Base-by-base conservation (phyloP, 306 rosid genomes). In the Abrus precatorius region DNA sequence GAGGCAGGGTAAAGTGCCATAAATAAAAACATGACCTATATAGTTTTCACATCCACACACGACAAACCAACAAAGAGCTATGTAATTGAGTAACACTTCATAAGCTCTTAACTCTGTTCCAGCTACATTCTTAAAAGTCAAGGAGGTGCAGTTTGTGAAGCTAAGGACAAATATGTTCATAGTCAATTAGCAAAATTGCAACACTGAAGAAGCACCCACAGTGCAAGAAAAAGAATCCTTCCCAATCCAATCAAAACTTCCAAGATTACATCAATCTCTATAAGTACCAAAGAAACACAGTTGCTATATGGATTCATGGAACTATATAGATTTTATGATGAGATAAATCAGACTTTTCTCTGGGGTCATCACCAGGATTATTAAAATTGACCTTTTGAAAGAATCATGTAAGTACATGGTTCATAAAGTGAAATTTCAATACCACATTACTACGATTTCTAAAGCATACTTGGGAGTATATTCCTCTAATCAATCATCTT, bases 271-370 rank as follows among this genome's bases (percentile, higher is more conserved):
- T 32, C 33, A 14, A 30, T 63, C 55, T 48, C 43, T 69, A 44
- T 65, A 32, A 49, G 69, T 64, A 44, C 59, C 41, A 32, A 53
- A 80, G n/a, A 55, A 76, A 65, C 68, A 28, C 40, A 29, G 65
- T 64, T 10, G 63, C 74, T 20, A 65, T 5, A 45, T 47, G 54
- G 28, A 56, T 34, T n/a, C 32, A 13, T 52, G 49, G 44, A 41
- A 36, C 40, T 45, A 60, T 9, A 20, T 20, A 27, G 29, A 32
- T 45, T 66, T 63, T 29, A n/a, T 55, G 28, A 54, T 56, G 41
- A 65, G 61, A 66, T 44, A 57, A 54, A 72, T 77, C 36, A 27
- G 44, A 65, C 62, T 69, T 76, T 72, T 76, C 69, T 64, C 36
- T 11, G 11, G 7, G 43, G 62, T 66, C 20, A 55, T 65, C 73